Evolutionary conservation across 305 asterid genomes (phyloP).

Genomic region (Stenogyne calaminthoides): DNA sequence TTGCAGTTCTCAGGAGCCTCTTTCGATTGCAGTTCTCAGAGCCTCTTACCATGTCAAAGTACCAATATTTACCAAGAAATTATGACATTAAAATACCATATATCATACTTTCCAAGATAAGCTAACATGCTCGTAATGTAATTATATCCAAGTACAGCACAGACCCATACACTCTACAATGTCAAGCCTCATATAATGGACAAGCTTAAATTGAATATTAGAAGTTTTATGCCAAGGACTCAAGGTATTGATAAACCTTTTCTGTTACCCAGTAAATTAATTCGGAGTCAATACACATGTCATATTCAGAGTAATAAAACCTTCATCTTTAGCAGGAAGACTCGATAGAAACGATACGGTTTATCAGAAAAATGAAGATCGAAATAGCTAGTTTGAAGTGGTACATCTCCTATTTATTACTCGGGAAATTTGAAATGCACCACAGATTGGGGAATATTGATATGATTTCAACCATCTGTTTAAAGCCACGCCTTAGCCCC

Average conservation of each 20-base stretch:
- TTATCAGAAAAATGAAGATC: background rate
- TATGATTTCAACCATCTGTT: background rate
- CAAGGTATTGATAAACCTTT: no score
- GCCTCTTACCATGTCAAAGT: background rate
- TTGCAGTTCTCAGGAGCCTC: background rate
- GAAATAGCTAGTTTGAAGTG: background rate
- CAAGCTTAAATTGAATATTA: background rate
- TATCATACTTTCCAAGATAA: background rate
- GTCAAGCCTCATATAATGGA: background rate
- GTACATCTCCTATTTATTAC: background rate
- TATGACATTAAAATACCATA: background rate
- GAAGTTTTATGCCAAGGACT: background rate
- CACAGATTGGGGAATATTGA: background rate
- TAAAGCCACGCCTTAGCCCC: no score
- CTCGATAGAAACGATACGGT: background rate
- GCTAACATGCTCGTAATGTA: background rate
- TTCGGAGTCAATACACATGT: background rate
- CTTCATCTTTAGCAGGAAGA: background rate
- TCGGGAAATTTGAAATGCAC: background rate
- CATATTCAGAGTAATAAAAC: background rate
- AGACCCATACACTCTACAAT: background rate
- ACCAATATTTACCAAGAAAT: background rate
- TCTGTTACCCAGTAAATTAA: background rate
- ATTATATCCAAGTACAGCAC: background rate
- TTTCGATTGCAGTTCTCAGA: background rate